Evolutionary conservation across 164 flowering plant species (phyloP).

Genomic region (Hamamelis virginiana): DNA sequence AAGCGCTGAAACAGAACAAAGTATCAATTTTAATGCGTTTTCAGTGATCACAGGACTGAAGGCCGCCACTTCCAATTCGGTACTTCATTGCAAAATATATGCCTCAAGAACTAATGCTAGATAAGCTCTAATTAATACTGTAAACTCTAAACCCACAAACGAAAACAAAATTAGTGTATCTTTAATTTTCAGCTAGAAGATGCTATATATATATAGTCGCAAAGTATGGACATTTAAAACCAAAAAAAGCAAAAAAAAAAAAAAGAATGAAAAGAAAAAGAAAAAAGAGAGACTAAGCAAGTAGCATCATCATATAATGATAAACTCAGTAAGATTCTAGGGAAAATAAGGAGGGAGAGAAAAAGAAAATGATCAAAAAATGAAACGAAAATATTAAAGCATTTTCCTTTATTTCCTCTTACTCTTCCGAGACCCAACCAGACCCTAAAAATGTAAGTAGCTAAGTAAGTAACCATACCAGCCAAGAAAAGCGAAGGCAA

Average conservation of each 20-base stretch:
- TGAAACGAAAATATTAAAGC: too few relatives aligned
- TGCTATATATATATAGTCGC: too few relatives aligned
- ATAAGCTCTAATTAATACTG: not conserved
- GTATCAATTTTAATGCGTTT: not conserved
- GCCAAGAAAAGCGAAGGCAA: conserved; percentile 91
- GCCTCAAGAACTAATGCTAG: not conserved
- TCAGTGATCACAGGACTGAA: not conserved
- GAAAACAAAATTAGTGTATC: not conserved
- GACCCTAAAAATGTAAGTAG: not conserved
- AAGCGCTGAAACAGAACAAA: not conserved
- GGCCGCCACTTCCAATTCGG: not conserved
- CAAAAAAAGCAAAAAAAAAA: not conserved
- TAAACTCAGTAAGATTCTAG: too few relatives aligned
- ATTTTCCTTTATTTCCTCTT: not conserved
- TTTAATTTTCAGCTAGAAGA: not conserved
- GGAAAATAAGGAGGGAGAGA: too few relatives aligned
- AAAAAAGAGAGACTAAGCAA: not conserved
- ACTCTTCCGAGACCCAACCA: not conserved
- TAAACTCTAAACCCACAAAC: not conserved
- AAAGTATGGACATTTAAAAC: not conserved
- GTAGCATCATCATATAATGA: not conserved
- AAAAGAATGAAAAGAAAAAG: not conserved
- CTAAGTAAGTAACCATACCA: conserved; percentile 42
- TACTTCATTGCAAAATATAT: not conserved
- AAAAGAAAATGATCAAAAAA: too few relatives aligned